Evolutionary conservation across 225 moss, liverwort and hornwort genomes (phyloP), one percentile per base, ranked within the genome.

Genomic region (Sphagnum tenellum): DNA sequence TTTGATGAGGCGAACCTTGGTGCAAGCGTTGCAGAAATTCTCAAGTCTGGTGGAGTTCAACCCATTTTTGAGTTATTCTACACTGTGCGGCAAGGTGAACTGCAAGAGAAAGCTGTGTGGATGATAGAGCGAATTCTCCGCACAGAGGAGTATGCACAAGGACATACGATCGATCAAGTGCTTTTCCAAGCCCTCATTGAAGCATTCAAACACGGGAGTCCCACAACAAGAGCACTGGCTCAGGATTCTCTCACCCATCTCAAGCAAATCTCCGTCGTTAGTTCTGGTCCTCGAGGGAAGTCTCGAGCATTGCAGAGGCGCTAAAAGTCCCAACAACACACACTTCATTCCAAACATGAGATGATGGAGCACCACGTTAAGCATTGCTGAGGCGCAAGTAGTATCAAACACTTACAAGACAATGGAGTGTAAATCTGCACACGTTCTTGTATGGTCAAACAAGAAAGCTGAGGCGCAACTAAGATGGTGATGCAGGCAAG

Each of bases 181-280:
- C 45, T 61, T 44, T 61, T 61, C 45, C 45, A 61, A 45, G 61
- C 61, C 7, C 45, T 61, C 4, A 46, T 61, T 3, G 61, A 61
- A 61, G 61, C 61, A 10, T 61, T 61, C 46, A 61, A 61, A 46
- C 44, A 47, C 11, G 61, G 61, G 45, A 61, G 46, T 47, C 47
- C 61, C 11, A 4, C 8, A 9, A 46, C 61, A 45, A 3, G 61
- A 8, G 61, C 44, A 61, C 61, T 61, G 45, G 61, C 61, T 11
- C 61, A 61, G 46, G 61, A 61, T 61, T 44, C 61, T 11, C 61
- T 61, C 10, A 61, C 61, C 47, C 61, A 61, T 61, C 61, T 61
- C 61, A 61, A 61, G 47, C 61, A 61, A 61, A 44, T 61, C 45
- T 61, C 61, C 3, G 61, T n/a, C 3, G 61, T 61, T 2, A 61